These are phyloP conservation scores for Westerdykella aurantiaca DNA, from an alignment of 2,329 filamentous ascomycete species.

Conservation along the genomic window DNA sequence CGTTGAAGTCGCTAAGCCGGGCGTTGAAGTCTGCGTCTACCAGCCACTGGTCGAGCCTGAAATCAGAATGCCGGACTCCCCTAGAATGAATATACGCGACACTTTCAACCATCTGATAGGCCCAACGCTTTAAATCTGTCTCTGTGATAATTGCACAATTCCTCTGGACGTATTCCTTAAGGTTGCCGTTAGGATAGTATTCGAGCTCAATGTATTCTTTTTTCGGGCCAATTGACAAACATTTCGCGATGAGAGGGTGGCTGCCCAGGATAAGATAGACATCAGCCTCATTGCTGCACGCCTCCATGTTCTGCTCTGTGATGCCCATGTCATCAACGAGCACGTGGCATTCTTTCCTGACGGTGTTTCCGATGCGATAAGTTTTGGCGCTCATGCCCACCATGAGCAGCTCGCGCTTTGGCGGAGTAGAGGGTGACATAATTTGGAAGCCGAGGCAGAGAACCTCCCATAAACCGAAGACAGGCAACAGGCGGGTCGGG, in stretches of 20 bases:
- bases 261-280: conserved; percentile 6
- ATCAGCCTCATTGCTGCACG: conserved; percentile 4
- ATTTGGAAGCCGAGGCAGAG: no score
- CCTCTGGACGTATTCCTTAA: conserved; percentile 1
- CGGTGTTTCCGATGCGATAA: conserved; percentile 3
- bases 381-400: conserved; percentile 4
- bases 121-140: conserved; percentile 1
- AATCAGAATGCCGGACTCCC: conserved; percentile 4
- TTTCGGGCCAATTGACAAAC: conserved; percentile 2
- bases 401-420: neutral
- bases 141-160: neutral
- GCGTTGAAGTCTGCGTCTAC: conserved; percentile 1
- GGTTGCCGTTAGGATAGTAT: conserved; percentile 2
- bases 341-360: conserved; percentile 4
- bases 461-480: no score
- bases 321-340: conserved; percentile 3
- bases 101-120: conserved; percentile 6
- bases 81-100: conserved; percentile 5
- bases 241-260: conserved; percentile 5
- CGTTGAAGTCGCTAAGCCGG: conserved; percentile 5
- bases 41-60: conserved; percentile 7
- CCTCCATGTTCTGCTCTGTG: conserved; percentile 2
- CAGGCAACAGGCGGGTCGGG: no score
- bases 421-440: no score
- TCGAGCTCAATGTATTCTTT: conserved; percentile 3